Evolutionary conservation across 2,329 filamentous ascomycete species (phyloP), one percentile per base, ranked within the genome.

Genomic region (Hypoxylon sp.): DNA sequence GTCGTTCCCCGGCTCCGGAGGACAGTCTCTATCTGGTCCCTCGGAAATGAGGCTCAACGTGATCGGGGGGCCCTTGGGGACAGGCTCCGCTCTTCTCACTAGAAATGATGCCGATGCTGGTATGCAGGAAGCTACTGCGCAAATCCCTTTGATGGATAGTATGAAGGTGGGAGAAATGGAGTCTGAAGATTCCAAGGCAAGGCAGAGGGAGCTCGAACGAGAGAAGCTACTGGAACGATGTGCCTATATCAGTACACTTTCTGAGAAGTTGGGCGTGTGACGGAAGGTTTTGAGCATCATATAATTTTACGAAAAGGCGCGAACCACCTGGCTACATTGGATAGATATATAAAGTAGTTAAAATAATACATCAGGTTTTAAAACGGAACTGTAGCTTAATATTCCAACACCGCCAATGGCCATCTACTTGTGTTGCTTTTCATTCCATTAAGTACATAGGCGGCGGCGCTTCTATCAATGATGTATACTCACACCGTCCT

Each of bases 51-150:
- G 58, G 20, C 0, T 69, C 3, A 59, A 65, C 38, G 31, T 68
- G n/a, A 46, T 69, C n/a, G 65, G 66, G 1, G 67, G 67, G 7
- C 63, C 67, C 1, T 27, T 65, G 8, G 66, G 67, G 26, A 35
- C 37, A 24, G 37, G 37, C 17, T 23, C 18, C 21, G 21, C 4
- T 20, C 13, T 20, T 21, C 37, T 41, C 18, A 11, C 5, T 18
- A 24, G 37, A 11, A 24, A 41, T 24, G 31, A 6, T 35, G 15
- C 13, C 20, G 15, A n/a, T 37, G 23, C 2, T 33, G 26, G 11
- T 31, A 46, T 33, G 27, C 37, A 50, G 46, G 23, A 47, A 8
- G 49, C 20, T 10, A 24, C 24, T 8, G 21, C 55, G 37, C 57
- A 67, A 37, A 53, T 26, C 8, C 62, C 64, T 2, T 9, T 23